Conservation (phyloP, 2,329 filamentous ascomycete genomes). For the Xylaria sp. region DNA sequence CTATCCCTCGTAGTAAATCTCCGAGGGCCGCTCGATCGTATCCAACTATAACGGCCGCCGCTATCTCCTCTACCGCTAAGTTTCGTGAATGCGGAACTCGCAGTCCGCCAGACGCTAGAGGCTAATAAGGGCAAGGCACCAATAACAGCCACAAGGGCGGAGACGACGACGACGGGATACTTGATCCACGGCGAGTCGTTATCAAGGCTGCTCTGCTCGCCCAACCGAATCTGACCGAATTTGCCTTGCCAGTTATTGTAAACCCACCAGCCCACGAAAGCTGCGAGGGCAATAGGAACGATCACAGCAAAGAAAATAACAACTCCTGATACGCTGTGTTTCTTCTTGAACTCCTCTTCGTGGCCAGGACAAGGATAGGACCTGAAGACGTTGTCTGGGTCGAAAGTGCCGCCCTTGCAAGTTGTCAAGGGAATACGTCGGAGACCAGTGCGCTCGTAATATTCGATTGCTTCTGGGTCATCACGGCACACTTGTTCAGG, state of each 20-base stretch:
- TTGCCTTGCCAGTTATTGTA: slow-evolving; percentile 88
- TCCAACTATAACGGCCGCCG: slow-evolving; percentile 60
- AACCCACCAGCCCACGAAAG: slow-evolving; percentile 82
- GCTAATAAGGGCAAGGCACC: slow-evolving; percentile 76
- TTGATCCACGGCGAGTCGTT: slow-evolving; percentile 81
- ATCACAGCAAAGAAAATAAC: slow-evolving; percentile 88
- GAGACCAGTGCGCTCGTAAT: slow-evolving; percentile 87
- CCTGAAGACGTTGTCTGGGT: slow-evolving; percentile 75
- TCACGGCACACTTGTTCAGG: slow-evolving; percentile 63
- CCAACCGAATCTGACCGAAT: slow-evolving; percentile 91
- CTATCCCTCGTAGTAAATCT: slow-evolving; percentile 89
- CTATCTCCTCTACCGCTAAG: slow-evolving; percentile 60
- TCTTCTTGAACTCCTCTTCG: slow-evolving; percentile 81
- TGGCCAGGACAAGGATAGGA: slow-evolving; percentile 78
- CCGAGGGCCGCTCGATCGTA: slow-evolving; percentile 65
- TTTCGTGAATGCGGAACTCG: slow-evolving; percentile 62
- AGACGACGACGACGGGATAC: slow-evolving; percentile 81
- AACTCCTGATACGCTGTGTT: slow-evolving; percentile 75
- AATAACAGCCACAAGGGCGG: slow-evolving; percentile 70
- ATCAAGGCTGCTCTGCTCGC: slow-evolving; percentile 74
- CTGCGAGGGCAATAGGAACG: slow-evolving; percentile 77
- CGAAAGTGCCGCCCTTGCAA: slow-evolving; percentile 75
- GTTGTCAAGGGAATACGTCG: slow-evolving; percentile 90
- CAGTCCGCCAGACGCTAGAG: slow-evolving; percentile 77
- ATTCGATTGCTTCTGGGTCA: slow-evolving; percentile 78